Evolutionary conservation across 371 early-diverging fungal genomes (phyloP), one percentile per base, ranked within the genome.

Genomic region (Actinomortierella ambigua): DNA sequence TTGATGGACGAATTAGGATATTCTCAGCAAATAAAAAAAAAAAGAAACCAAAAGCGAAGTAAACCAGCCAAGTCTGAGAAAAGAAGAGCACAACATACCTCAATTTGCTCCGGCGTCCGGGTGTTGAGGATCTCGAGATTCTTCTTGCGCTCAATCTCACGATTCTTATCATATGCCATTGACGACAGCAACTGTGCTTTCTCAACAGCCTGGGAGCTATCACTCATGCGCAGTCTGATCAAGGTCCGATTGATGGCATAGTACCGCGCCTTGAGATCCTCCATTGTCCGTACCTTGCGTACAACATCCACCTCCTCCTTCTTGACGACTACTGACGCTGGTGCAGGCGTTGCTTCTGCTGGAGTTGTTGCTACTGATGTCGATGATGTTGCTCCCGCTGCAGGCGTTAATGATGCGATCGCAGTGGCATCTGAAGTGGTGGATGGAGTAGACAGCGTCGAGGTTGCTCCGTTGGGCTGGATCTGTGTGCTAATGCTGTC

Each of bases 111-210:
- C 17, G 83, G 79, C 9, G 92, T 87, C 22, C 96, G 85, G 20
- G 67, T 78, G 59, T 88, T 90, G 41, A 97, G 70, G 14, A 78
- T 76, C 22, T 82, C 85, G 8, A 96, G 81, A 17, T 90, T 86
- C 63, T 85, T 81, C 71, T 96, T 96, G 24, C 97, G 78, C 62
- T 93, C 90, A 11, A 84, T 68, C 75, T 96, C 96, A 44, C 81
- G 55, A 43, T 53, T 57, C 60, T 59, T 73, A 20, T 73, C 73
- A 24, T 73, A 73, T 13, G 63, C 52, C 73, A 73, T 53, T 0
- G 67, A 66, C 0, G 73, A 62, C 28, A 73, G 46, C 11, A 73
- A 18, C 20, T 73, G 73, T 5, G 73, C 66, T 41, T 63, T 73
- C 41, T 73, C 73, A 13, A 63, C 55, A 15, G 73, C 66, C 52